These are phyloP conservation scores for Colletotrichum sp. DNA, from an alignment of 2,329 filamentous ascomycete species.

Conservation along the genomic window DNA sequence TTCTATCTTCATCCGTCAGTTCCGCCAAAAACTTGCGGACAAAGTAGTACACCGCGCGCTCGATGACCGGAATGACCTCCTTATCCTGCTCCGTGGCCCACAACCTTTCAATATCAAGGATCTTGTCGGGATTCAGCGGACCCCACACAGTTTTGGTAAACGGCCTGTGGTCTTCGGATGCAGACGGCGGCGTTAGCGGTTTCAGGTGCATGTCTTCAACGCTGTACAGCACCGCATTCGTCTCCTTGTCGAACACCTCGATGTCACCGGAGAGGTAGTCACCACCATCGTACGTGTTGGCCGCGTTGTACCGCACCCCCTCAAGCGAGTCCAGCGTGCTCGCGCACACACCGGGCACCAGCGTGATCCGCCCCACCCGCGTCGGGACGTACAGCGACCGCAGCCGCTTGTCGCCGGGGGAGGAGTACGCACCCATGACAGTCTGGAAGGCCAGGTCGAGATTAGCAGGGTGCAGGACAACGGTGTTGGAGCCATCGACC, in stretches of 20 bases:
- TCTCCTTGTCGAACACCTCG: not conserved
- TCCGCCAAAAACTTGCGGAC: not conserved
- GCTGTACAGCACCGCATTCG: not conserved
- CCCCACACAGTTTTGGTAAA: not conserved
- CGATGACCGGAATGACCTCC: not conserved
- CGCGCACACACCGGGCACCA: not conserved
- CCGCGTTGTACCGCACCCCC: not conserved
- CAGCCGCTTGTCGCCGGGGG: constrained; percentile 23
- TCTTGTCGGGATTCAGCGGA: not conserved
- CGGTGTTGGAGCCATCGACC: not conserved
- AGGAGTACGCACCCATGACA: constrained; percentile 32
- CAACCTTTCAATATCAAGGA: not conserved
- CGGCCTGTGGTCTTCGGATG: not conserved
- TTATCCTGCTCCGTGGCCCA: not conserved
- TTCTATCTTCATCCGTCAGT: not conserved
- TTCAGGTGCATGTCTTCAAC: not conserved
- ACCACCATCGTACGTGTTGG: not conserved
- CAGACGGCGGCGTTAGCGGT: not conserved
- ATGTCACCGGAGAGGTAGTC: not conserved
- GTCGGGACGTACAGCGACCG: not conserved
- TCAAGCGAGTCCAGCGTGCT: not conserved
- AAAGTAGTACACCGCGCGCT: not conserved
- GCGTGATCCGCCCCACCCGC: not conserved
- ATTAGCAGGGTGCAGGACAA: constrained; percentile 32
- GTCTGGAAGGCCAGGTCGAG: constrained; percentile 40